Evolutionary conservation across 2,329 filamentous ascomycete species (phyloP).

Genomic region (Colletotrichum tofieldiae): DNA sequence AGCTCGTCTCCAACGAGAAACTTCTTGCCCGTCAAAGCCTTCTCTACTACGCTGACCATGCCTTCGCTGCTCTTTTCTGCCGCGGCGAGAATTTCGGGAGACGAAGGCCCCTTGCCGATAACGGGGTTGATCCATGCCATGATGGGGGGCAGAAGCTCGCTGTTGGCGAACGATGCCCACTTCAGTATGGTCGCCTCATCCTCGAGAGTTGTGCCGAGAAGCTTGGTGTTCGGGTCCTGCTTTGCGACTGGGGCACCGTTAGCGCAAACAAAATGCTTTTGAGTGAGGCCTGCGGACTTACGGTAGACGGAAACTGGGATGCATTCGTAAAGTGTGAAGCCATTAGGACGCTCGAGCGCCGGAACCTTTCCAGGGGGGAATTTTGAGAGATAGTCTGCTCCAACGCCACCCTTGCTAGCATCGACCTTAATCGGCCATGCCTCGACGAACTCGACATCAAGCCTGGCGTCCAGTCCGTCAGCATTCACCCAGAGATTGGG

Average conservation of each 20-base stretch:
- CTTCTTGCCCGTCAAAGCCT: conserved; percentile 34
- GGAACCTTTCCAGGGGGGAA: conserved; percentile 33
- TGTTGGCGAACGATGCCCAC: conserved; percentile 35
- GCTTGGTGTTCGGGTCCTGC: conserved; percentile 32
- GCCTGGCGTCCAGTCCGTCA: not conserved
- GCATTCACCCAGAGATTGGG: not conserved
- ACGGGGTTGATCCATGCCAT: conserved; percentile 38
- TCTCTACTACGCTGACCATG: conserved; percentile 35
- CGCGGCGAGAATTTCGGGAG: conserved; percentile 27
- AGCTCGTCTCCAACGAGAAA: conserved; percentile 33
- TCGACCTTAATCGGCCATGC: conserved; percentile 38
- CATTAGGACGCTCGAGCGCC: conserved; percentile 25
- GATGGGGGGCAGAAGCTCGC: conserved; percentile 35
- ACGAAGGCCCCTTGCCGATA: conserved; percentile 20
- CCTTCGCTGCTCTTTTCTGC: conserved; percentile 34
- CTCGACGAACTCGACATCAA: conserved; percentile 32
- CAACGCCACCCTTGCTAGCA: conserved; percentile 34
- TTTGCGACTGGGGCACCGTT: conserved; percentile 15
- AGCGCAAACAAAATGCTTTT: not conserved
- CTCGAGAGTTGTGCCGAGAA: conserved; percentile 30
- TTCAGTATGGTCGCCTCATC: conserved; percentile 34
- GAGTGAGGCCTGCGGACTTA: not conserved
- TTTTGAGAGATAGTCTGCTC: conserved; percentile 25
- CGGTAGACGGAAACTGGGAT: conserved; percentile 32
- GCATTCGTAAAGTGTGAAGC: conserved; percentile 27